Conservation (phyloP, 2,329 filamentous ascomycete species). For the Diplodia mutila region DNA sequence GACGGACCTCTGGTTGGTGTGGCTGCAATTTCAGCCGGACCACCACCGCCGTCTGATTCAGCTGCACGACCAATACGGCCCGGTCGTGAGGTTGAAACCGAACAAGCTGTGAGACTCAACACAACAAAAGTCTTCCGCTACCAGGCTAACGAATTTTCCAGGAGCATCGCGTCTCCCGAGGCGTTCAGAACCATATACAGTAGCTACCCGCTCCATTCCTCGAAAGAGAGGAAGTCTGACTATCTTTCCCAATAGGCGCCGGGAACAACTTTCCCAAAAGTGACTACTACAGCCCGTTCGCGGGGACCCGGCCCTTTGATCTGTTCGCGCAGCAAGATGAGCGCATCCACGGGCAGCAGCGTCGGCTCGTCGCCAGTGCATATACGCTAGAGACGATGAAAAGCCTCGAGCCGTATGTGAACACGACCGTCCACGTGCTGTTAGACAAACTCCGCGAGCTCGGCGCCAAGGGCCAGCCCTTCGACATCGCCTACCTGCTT, state of each 20-base stretch:
- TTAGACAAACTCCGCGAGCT: not conserved
- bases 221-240: not conserved
- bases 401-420: slow-evolving; percentile 4
- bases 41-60: slow-evolving; percentile 34
- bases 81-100: slow-evolving; percentile 31
- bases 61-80: slow-evolving; percentile 36
- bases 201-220: not conserved
- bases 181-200: not conserved
- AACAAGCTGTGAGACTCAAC: not conserved
- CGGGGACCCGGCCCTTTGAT: not conserved
- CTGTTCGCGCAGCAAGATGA: not conserved
- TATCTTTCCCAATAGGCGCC: not conserved
- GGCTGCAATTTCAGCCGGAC: slow-evolving; percentile 36
- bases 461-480: not conserved
- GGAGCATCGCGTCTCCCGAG: not conserved
- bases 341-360: not conserved
- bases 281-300: not conserved
- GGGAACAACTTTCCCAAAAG: not conserved
- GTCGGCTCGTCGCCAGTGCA: not conserved
- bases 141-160: not conserved
- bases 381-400: slow-evolving; percentile 15
- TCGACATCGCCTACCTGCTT: not conserved
- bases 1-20: slow-evolving; percentile 35
- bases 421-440: not conserved
- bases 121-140: no score